Conservation (phyloP, 805 yeast species). For the Lipomyces starkeyi region DNA sequence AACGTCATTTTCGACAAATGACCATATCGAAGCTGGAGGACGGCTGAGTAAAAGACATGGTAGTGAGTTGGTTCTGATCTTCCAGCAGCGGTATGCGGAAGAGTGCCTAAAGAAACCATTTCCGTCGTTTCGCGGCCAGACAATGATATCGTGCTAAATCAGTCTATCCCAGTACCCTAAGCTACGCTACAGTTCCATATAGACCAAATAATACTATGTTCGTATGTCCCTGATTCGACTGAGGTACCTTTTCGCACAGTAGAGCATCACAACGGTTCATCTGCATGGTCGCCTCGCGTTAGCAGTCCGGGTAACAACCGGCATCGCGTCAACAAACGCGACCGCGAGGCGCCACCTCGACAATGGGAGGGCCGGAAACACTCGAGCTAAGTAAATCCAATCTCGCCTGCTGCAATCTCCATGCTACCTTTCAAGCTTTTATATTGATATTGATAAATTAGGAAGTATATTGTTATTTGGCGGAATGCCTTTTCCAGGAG, state of each 20-base stretch:
- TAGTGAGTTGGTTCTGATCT: conserved; percentile 38
- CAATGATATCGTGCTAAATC: not conserved
- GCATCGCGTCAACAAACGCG: no score
- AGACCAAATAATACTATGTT: not conserved
- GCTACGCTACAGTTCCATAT: not conserved
- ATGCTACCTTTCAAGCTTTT: not conserved
- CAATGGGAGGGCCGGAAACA: no score
- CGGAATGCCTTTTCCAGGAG: conserved; percentile 32
- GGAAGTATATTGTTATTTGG: not conserved
- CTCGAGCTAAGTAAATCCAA: not conserved
- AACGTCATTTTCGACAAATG: conserved; percentile 27
- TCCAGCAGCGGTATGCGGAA: conserved; percentile 31
- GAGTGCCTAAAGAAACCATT: conserved; percentile 33
- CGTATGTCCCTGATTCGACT: not conserved
- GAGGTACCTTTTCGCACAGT: no score
- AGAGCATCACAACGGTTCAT: no score
- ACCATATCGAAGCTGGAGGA: conserved; percentile 38
- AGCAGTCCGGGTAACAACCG: no score
- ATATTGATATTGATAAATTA: not conserved
- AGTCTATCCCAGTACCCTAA: not conserved
- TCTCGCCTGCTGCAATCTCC: not conserved
- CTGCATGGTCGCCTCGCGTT: no score
- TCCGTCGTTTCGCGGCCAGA: not conserved
- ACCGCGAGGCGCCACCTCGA: no score
- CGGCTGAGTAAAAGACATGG: conserved; percentile 31